Percentiles rank a stretch among this genome's conserved stretches.
Evolutionary conservation across 1,139 yeast genomes (phyloP).

Genomic region (Pichia sp.): DNA sequence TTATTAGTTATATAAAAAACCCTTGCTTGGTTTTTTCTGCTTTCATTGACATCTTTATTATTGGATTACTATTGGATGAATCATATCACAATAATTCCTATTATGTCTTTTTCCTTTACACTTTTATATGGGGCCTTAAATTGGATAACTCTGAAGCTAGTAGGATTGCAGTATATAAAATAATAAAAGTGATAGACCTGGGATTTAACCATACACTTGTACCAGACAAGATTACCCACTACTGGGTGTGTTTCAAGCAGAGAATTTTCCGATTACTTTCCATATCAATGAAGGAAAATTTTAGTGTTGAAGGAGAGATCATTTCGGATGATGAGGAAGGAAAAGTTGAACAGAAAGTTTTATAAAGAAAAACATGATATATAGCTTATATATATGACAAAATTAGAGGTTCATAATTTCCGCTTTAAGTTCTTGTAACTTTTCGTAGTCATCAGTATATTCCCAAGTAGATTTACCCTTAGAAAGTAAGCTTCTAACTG

Average conservation of each 20-base stretch:
- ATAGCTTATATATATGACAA: not conserved
- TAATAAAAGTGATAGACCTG: conserved; percentile 28
- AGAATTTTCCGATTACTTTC: conserved; percentile 3
- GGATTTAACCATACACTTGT: conserved; percentile 14
- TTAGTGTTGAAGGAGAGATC: not conserved
- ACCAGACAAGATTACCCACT: conserved; percentile 9
- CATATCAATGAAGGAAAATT: not conserved
- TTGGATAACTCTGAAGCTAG: conserved; percentile 37
- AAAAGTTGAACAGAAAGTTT: not conserved
- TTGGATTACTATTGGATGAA: conserved; percentile 35
- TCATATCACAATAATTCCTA: conserved; percentile 25
- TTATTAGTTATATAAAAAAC: conserved; percentile 36
- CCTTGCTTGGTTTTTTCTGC: conserved; percentile 39
- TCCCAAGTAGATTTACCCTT: conserved; percentile 81
- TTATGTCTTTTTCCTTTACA: conserved; percentile 36
- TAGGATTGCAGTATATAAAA: conserved; percentile 28
- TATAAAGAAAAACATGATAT: not conserved
- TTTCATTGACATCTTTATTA: conserved; percentile 37
- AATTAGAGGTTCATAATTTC: conserved; percentile 25
- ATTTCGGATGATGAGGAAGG: not conserved
- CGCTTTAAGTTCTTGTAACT: conserved; percentile 51
- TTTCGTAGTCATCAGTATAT: conserved; percentile 73
- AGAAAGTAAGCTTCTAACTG: conserved; percentile 70
- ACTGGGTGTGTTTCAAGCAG: conserved; percentile 15
- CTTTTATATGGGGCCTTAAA: conserved; percentile 38